These are phyloP conservation scores for Magnolia officinalis DNA, from an alignment of 164 flowering plant species.

Conservation along the genomic window DNA sequence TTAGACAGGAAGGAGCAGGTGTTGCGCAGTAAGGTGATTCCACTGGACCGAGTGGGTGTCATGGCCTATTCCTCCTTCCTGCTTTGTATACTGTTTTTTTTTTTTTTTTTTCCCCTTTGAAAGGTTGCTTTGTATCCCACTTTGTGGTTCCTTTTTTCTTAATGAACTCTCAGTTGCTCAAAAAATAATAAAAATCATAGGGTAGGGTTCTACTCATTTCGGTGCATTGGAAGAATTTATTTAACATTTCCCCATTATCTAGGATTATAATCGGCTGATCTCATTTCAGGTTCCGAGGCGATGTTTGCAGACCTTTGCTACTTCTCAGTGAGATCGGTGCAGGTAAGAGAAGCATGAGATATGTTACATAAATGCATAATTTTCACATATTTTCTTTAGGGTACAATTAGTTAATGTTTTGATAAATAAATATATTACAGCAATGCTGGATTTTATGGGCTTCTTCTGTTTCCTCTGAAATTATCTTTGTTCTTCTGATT, in stretches of 20 bases:
- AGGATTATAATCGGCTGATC: conserved; percentile 8
- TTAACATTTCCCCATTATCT: neutral
- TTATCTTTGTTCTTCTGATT: neutral
- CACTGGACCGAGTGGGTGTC: too few species aligned
- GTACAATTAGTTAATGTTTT: neutral
- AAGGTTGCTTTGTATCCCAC: too few species aligned
- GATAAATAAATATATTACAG: neutral
- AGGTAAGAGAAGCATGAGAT: conserved; percentile 47
- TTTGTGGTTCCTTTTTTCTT: too few species aligned
- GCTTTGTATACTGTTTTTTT: too few species aligned
- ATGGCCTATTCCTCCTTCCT: too few species aligned
- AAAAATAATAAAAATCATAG: too few species aligned
- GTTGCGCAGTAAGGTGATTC: too few species aligned
- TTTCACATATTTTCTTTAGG: neutral
- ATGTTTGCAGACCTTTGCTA: conserved; percentile 99
- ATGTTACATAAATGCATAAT: too few species aligned
- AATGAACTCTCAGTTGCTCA: too few species aligned
- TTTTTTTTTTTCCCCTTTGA: too few species aligned
- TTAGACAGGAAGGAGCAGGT: too few species aligned
- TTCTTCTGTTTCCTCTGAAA: neutral
- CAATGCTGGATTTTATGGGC: neutral
- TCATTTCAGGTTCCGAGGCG: conserved; percentile 90
- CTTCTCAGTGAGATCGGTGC: conserved; percentile 89
- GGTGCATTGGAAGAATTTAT: neutral
- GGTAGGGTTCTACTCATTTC: too few species aligned